Percentiles rank a stretch among this genome's conserved stretches.
phyloP scores from a whole-genome alignment of 768 basidiomycete species.

The Rhodotorula toruloides region DNA sequence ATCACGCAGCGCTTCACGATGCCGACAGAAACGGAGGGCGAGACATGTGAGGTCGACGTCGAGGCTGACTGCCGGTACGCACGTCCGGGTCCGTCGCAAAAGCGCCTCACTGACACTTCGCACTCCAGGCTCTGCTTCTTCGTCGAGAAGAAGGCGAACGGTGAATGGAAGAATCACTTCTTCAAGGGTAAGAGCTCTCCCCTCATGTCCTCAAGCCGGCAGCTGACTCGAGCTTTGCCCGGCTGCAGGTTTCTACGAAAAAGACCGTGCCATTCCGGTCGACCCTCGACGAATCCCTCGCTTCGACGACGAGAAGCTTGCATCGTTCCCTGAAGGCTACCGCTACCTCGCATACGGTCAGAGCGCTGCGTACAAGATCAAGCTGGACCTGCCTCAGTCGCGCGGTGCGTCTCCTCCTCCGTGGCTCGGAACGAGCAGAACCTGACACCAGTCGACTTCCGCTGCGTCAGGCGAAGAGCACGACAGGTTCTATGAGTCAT shows the following conservation, averaged over 20 bases:
- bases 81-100: neutral
- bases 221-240: neutral
- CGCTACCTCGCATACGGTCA: conserved; percentile 42
- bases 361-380: conserved; percentile 29
- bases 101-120: neutral
- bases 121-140: conserved; percentile 41
- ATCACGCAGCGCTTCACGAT: conserved; percentile 44
- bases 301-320: conserved; percentile 40
- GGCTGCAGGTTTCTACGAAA: conserved; percentile 34
- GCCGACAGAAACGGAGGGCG: conserved; percentile 34
- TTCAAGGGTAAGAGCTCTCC: conserved; percentile 35
- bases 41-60: conserved; percentile 42
- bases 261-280: conserved; percentile 35
- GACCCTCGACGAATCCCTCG: conserved; percentile 38
- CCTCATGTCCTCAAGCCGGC: too few relatives aligned
- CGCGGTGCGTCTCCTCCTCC: neutral
- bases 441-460: neutral
- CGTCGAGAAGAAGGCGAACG: conserved; percentile 38
- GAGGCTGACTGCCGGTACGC: conserved; percentile 42
- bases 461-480: conserved; percentile 40
- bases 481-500: conserved; percentile 38
- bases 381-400: conserved; percentile 36
- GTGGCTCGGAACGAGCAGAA: neutral
- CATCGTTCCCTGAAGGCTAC: conserved; percentile 40
- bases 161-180: conserved; percentile 41